Base-by-base conservation (phyloP, 441 rosid species). In the Euphorbia corollata region DNA sequence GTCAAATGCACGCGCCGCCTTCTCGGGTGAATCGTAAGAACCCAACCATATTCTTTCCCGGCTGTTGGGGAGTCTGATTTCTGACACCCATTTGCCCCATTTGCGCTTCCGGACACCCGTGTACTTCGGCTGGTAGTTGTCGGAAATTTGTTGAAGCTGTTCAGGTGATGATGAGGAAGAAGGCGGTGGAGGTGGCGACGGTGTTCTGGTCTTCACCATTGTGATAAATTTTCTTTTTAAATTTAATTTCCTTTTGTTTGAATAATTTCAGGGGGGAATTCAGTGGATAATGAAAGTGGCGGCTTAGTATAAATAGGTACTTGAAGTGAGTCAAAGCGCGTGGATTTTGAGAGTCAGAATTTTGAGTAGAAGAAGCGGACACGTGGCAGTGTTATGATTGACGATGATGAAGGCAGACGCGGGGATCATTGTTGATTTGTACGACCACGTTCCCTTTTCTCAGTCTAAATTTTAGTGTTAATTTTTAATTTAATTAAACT, bases 31-130 rank as follows among this genome's bases (percentile, higher is more conserved):
- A 59, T 89, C 89, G 34, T 74, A 87, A 0, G 98, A 89, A 5
- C 98, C 98, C 6, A 92, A 64, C 98, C 98, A 92, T 38, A 92
- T 92, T 11, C 98, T 75, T 19, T 92, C 91, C 6, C 98, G 80
- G 78, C 96, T 85, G 63, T 92, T 87, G 0, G 98, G 98, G 2
- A 92, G 88, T 68, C 98, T 80, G 65, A 92, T 86, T 78, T 92
- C 98, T 2, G 96, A 89, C 71, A 92, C 98, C 91, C 91, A 92
- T 62, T 86, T 92, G 0, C 98, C 96, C 98, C 98, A 89, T 71
- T 87, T 89, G 69, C 98, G 68, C 89, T 86, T 88, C 32, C 96
- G 39, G 13, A 92, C 96, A 4, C 98, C 98, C 19, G 76, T 89
- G 81, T 85, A 92, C 78, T 85, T 86, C 0, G 84, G 77, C 22